Base-by-base conservation (phyloP, 345 rosid genomes). In the Litchi chinensis region DNA sequence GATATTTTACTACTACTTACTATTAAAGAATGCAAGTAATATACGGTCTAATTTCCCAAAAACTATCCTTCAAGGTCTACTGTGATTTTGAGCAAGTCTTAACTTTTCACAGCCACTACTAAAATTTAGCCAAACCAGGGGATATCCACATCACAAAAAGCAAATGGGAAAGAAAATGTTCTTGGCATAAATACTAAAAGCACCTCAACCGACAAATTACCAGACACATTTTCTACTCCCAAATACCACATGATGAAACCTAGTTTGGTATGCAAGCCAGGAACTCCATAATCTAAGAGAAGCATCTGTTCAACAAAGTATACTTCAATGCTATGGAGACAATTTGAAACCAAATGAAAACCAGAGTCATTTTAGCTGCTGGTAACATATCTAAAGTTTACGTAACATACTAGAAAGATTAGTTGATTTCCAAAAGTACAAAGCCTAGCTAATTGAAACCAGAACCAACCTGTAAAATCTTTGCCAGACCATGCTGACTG, bases 391-490 rank as follows among this genome's bases (percentile, higher is more conserved):
- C 83, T 76, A 79, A 83, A 70, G 80, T 85, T 83, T 64, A 80
- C 7, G 81, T 56, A 86, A 75, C 84, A 82, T 82, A 41, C 88
- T 79, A 82, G 76, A 85, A 85, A 76, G 68, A 79, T 70, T 70
- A 86, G 82, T 82, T 80, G 78, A 77, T 86, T 73, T 70, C 79
- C 81, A 81, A 71, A 76, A 86, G 68, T 81, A 86, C 78, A 83
- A 83, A 75, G 57, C 87, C 93, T 89, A 86, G 64, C 88, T 72
- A 50, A 81, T 44, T 82, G 82, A 82, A 81, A 82, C 89, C 78
- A 83, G 74, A 87, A 90, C 86, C 89, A 86, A 82, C 84, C 82
- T 85, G 89, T 81, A 78, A 65, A 81, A 83, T 79, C 65, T 79
- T 84, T 81, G 76, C 87, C 86, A 77, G 80, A 79, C 74, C 80